Conservation (phyloP, 805 yeast species). For the Teunomyces funiuensis region DNA sequence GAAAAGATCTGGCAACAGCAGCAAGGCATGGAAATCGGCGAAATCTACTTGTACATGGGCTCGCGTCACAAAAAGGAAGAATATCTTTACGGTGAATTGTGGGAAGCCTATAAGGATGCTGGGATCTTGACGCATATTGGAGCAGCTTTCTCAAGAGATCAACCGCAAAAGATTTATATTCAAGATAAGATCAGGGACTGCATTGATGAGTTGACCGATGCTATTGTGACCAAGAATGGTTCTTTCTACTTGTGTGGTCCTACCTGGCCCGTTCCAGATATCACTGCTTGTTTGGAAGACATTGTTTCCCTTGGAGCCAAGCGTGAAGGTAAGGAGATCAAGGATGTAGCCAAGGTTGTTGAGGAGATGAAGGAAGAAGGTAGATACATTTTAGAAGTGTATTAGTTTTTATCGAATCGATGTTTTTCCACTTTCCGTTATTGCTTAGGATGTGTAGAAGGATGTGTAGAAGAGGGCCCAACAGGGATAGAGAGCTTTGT, state of each 20-base stretch:
- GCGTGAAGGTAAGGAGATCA: slow-evolving; percentile 55
- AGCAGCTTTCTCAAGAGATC: slow-evolving; percentile 98
- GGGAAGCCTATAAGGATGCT: slow-evolving; percentile 95
- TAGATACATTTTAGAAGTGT: slow-evolving; percentile 90
- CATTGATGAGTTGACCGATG: slow-evolving; percentile 68
- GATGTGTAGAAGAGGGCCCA: neutral
- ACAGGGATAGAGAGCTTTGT: too few relatives aligned
- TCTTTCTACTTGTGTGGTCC: slow-evolving; percentile 97
- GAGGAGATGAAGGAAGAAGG: slow-evolving; percentile 93
- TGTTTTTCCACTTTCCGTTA: neutral
- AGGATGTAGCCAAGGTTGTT: slow-evolving; percentile 76
- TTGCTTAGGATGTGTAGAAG: too few relatives aligned
- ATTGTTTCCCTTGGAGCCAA: slow-evolving; percentile 72
- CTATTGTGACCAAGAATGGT: slow-evolving; percentile 77
- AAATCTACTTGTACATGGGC: slow-evolving; percentile 82
- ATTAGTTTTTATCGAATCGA: slow-evolving; percentile 40
- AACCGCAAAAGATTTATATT: slow-evolving; percentile 89
- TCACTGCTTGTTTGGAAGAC: slow-evolving; percentile 84
- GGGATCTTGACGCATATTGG: slow-evolving; percentile 92
- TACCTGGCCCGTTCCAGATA: slow-evolving; percentile 98
- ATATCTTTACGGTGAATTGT: slow-evolving; percentile 91
- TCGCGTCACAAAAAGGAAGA: slow-evolving; percentile 95
- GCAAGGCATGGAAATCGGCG: slow-evolving; percentile 89
- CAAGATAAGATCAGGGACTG: slow-evolving; percentile 89
- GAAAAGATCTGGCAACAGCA: slow-evolving; percentile 91